Base-by-base conservation (phyloP, 768 basidiomycete species). In the Kwoniella sp. region DNA sequence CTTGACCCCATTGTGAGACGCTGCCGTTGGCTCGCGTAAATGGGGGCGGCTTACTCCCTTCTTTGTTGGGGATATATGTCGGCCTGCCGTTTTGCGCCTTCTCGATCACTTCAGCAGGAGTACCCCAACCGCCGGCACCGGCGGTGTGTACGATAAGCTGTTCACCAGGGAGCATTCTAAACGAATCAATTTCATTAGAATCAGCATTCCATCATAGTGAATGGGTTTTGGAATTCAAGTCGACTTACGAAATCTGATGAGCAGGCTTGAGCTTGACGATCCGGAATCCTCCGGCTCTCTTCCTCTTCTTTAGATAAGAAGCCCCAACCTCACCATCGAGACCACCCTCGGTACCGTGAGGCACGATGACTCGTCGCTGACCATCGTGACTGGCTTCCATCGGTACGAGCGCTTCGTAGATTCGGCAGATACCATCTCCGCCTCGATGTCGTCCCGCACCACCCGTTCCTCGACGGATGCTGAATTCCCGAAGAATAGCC, bases 281-380 rank as follows among this genome's bases (percentile, higher is more conserved):
- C 23, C 58, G 54, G 53, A 60, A 65, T 28, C 63, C 63, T 22
- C 63, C 63, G 45, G 56, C 48, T 31, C 55, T 22, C 37, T 55
- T 66, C 26, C 58, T 48, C 58, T 66, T 66, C 17, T 53, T 60
- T n/a, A 60, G 56, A 26, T 66, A 66, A 8, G 65, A 60, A 12
- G 58, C 59, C 25, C 65, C 65, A n/a, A 48, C 28, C 26, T 55
- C 59, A 55, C 72, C 74, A 12, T 65, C 62, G 50, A 67, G 65
- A 28, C 75, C 13, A 85, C 85, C 79, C 90, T 88, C 51, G 50
- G 73, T 63, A 23, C 74, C 75, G 50, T 76, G 73, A 1, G 75
- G 75, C 25, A 68, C 68, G 30, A 73, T 70, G 11, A 76, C 75
- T 37, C 75, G 50, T 57, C 75, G 41, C 53, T 76, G 71, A 8